Percentiles rank a stretch among this genome's conserved stretches.
These are phyloP conservation scores for Plasmodium coatneyi DNA, from an alignment of 169 alveolate species.

Conservation along the genomic window DNA sequence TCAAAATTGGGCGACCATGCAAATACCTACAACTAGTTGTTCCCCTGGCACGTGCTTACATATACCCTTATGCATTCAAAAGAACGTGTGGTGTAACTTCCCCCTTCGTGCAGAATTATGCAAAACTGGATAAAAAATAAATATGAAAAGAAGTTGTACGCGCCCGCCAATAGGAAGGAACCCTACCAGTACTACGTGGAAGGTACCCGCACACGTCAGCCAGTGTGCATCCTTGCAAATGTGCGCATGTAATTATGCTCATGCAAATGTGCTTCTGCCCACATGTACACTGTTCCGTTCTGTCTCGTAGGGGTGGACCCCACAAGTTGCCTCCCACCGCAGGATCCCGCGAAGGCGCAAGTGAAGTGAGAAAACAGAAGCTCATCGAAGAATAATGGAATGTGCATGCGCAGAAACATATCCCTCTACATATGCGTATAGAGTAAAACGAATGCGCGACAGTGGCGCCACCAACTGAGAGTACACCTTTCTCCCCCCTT, in stretches of 20 bases:
- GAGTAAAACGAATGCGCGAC: neutral
- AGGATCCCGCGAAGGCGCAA: neutral
- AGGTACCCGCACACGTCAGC: slow-evolving; percentile 9
- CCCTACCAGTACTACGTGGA: slow-evolving; percentile 75
- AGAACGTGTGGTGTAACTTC: slow-evolving; percentile 2
- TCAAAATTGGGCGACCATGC: neutral
- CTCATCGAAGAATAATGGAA: neutral
- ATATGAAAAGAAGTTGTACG: slow-evolving; percentile 86
- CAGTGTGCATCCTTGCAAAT: neutral
- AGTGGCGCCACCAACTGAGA: neutral
- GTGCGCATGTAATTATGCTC: neutral
- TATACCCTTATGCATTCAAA: neutral
- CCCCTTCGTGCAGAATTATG: slow-evolving; percentile 77
- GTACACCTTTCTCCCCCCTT: neutral
- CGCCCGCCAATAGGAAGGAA: slow-evolving; percentile 80
- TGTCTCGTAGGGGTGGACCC: neutral
- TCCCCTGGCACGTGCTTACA: neutral
- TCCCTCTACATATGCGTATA: neutral
- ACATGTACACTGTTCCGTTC: neutral
- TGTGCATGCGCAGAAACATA: neutral
- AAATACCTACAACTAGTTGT: neutral
- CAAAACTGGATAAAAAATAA: slow-evolving; percentile 90
- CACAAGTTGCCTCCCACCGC: neutral
- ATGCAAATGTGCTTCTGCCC: neutral
- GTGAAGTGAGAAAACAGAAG: neutral